These are phyloP conservation scores for Cystoisospora suis DNA, from an alignment of 169 alveolate species.

Conservation along the genomic window DNA sequence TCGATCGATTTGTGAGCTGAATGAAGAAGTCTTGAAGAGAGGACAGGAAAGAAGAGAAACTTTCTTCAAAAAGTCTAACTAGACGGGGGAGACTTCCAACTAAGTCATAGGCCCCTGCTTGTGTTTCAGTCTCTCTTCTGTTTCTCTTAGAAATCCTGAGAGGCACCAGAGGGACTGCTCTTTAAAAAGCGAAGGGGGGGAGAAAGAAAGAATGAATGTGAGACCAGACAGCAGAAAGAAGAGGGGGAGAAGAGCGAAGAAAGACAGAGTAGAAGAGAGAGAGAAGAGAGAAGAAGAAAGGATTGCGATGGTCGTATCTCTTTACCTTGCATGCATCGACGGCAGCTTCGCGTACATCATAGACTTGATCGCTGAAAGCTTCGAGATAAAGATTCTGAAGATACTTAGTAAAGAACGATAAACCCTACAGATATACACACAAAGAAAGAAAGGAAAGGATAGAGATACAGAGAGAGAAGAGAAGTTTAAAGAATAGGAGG, in stretches of 20 bases:
- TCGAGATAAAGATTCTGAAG: background rate
- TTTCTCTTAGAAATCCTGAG: no score
- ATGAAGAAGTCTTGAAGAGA: no score
- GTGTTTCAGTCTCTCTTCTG: no score
- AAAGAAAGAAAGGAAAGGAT: background rate
- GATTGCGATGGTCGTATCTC: background rate
- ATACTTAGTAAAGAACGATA: background rate
- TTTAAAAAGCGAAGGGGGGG: background rate
- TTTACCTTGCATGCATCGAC: slow-evolving; percentile 8
- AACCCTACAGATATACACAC: background rate
- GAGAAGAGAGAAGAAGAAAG: background rate
- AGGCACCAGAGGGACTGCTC: background rate
- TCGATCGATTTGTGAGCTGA: background rate
- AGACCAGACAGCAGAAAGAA: background rate
- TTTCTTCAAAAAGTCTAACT: no score
- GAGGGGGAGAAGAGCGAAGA: background rate
- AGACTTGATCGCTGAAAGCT: slow-evolving; percentile 17
- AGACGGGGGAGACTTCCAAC: no score
- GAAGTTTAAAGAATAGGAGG: background rate
- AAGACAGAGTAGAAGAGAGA: background rate
- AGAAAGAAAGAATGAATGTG: background rate
- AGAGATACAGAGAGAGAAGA: background rate
- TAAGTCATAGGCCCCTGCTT: no score
- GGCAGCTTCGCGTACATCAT: slow-evolving; percentile 28
- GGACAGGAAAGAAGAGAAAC: no score